These are phyloP conservation scores for Xylona heveae DNA, from an alignment of 495 filamentous ascomycete genomes.

Conservation along the genomic window DNA sequence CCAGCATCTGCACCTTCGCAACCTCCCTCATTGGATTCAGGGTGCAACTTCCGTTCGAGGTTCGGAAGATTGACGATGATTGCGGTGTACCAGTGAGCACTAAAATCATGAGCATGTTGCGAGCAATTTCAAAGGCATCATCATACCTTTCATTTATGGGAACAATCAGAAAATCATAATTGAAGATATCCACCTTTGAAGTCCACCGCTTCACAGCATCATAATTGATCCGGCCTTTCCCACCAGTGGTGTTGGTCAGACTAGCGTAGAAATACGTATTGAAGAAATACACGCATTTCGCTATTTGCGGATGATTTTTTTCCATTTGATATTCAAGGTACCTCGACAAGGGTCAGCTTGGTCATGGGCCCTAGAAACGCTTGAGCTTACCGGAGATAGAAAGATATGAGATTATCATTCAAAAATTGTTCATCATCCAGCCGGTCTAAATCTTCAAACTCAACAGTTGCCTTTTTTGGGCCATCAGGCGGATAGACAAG, in stretches of 20 bases:
- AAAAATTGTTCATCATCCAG: slow-evolving; percentile 71
- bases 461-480: slow-evolving; percentile 51
- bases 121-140: no score
- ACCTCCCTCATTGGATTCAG: no score
- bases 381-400: slow-evolving; percentile 39
- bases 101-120: neutral
- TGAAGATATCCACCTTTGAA: slow-evolving; percentile 61
- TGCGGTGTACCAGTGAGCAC: slow-evolving; percentile 78
- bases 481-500: slow-evolving; percentile 50
- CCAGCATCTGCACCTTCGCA: no score
- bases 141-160: slow-evolving; percentile 58
- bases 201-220: slow-evolving; percentile 79
- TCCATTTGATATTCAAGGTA: slow-evolving; percentile 46
- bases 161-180: slow-evolving; percentile 73
- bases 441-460: slow-evolving; percentile 55
- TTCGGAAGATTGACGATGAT: slow-evolving; percentile 79
- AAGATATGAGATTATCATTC: slow-evolving; percentile 80
- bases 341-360: slow-evolving; percentile 7
- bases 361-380: no score
- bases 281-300: slow-evolving; percentile 59
- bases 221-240: slow-evolving; percentile 46
- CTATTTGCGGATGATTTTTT: slow-evolving; percentile 28
- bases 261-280: slow-evolving; percentile 82
- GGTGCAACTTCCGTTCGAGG: slow-evolving; percentile 11
- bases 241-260: slow-evolving; percentile 35